A percentile compares a stretch with the other conserved stretches of the same genome.
Conservation (phyloP, 805 yeast genomes). For the Saccharomycopsis fodiens region DNA sequence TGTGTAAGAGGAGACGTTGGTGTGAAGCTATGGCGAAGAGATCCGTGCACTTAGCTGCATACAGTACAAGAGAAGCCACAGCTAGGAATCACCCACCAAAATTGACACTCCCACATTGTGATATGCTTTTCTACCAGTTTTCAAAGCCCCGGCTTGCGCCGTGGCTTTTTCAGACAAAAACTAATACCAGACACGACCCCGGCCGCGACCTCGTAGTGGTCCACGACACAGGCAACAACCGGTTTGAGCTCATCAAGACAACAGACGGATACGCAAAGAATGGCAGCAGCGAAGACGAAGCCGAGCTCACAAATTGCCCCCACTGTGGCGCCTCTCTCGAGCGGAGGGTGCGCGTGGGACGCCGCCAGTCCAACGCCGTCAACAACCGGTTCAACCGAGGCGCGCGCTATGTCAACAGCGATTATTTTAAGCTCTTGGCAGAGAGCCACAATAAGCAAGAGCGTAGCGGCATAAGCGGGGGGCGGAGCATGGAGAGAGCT, state of each 20-base stretch:
- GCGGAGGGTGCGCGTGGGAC: not conserved
- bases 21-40: no score
- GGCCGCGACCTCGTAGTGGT: slow-evolving; percentile 17
- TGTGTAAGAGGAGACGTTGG: no score
- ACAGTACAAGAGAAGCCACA: no score
- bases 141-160: no score
- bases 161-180: slow-evolving; percentile 1
- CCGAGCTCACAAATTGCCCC: slow-evolving; percentile 1
- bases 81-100: not conserved
- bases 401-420: slow-evolving; percentile 9
- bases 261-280: not conserved
- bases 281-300: not conserved
- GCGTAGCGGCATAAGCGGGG: not conserved
- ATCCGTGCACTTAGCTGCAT: no score
- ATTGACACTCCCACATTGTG: no score
- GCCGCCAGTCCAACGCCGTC: slow-evolving; percentile 5
- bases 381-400: slow-evolving; percentile 5
- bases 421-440: slow-evolving; percentile 19
- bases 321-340: slow-evolving; percentile 8
- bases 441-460: not conserved
- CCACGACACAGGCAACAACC: slow-evolving; percentile 16
- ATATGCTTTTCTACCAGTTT: no score
- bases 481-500: not conserved
- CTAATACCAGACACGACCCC: slow-evolving; percentile 18
- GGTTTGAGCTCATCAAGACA: slow-evolving; percentile 16